phyloP scores from a whole-genome alignment of 208 protist species.

The Trypanosoma mega region DNA sequence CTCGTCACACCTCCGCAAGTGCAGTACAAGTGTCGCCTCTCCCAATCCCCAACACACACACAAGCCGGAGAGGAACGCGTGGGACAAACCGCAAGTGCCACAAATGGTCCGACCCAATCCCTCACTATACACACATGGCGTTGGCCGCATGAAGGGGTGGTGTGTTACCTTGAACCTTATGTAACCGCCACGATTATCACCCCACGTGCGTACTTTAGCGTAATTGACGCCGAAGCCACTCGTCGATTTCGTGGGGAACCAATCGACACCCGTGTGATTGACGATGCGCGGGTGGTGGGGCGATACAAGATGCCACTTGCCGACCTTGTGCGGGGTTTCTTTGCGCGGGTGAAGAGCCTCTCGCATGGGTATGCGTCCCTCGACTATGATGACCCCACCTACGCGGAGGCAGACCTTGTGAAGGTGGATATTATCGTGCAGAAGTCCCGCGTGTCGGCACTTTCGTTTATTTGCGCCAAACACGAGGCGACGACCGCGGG shows the following conservation, averaged over 20 bases:
- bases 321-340: constrained; percentile 96
- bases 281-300: constrained; percentile 64
- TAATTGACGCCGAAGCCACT: constrained; percentile 80
- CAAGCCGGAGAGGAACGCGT: no score
- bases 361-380: constrained; percentile 94
- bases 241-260: constrained; percentile 66
- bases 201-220: constrained; percentile 86
- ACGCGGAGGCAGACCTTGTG: constrained; percentile 85
- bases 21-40: constrained; percentile 86
- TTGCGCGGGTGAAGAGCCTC: constrained; percentile 89
- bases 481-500: constrained; percentile 57
- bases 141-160: constrained; percentile 83
- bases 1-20: constrained; percentile 95
- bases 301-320: constrained; percentile 92
- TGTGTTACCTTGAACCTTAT: constrained; percentile 89
- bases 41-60: no score
- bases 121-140: constrained; percentile 78
- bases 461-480: constrained; percentile 87
- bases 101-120: no score
- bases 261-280: constrained; percentile 72
- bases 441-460: constrained; percentile 89
- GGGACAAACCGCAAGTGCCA: no score
- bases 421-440: constrained; percentile 94
- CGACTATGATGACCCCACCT: constrained; percentile 94
- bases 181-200: constrained; percentile 88